A percentile compares a stretch with the other conserved stretches of the same genome.
phyloP scores from a whole-genome alignment of 2,329 filamentous ascomycete genomes.

The Tolypocladium guangdongense region DNA sequence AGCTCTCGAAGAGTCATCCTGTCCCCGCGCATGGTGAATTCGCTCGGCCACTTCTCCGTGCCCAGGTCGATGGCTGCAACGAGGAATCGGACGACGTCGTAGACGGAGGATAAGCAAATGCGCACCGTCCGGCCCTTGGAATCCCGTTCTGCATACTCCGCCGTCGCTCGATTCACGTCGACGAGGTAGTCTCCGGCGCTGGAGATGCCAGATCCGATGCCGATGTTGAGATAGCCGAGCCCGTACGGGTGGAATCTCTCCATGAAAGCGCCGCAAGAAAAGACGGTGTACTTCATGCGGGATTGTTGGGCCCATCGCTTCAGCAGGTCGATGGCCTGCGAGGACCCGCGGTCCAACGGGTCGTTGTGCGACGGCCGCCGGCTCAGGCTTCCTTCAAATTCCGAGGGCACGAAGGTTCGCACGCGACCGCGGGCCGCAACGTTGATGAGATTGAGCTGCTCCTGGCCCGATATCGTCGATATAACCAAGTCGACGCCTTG shows the following conservation, averaged over 20 bases:
- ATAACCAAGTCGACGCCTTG: slow-evolving; percentile 64
- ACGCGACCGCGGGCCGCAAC: slow-evolving; percentile 56
- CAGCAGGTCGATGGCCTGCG: slow-evolving; percentile 44
- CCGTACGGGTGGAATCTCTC: slow-evolving; percentile 63
- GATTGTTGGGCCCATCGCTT: slow-evolving; percentile 38
- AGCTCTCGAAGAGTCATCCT: slow-evolving; percentile 50
- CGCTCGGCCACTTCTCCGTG: slow-evolving; percentile 50
- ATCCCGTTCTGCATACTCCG: slow-evolving; percentile 49
- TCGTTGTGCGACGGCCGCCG: slow-evolving; percentile 41
- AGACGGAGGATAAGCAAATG: slow-evolving; percentile 57
- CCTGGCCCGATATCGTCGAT: slow-evolving; percentile 56
- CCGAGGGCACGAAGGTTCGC: slow-evolving; percentile 60
- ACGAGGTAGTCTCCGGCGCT: slow-evolving; percentile 56
- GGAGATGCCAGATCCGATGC: slow-evolving; percentile 39
- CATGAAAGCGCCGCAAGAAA: slow-evolving; percentile 67
- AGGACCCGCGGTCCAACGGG: slow-evolving; percentile 49
- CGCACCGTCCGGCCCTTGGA: slow-evolving; percentile 36
- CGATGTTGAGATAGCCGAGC: slow-evolving; percentile 48
- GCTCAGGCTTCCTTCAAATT: slow-evolving; percentile 57
- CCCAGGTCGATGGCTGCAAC: slow-evolving; percentile 57
- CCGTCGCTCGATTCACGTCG: slow-evolving; percentile 45
- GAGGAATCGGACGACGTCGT: slow-evolving; percentile 61
- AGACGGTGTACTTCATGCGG: slow-evolving; percentile 56
- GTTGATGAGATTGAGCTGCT: slow-evolving; percentile 62
- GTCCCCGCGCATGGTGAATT: slow-evolving; percentile 61